These are phyloP conservation scores for Trichaptum fuscoviolaceum DNA, from an alignment of 768 basidiomycete species.

Conservation along the genomic window DNA sequence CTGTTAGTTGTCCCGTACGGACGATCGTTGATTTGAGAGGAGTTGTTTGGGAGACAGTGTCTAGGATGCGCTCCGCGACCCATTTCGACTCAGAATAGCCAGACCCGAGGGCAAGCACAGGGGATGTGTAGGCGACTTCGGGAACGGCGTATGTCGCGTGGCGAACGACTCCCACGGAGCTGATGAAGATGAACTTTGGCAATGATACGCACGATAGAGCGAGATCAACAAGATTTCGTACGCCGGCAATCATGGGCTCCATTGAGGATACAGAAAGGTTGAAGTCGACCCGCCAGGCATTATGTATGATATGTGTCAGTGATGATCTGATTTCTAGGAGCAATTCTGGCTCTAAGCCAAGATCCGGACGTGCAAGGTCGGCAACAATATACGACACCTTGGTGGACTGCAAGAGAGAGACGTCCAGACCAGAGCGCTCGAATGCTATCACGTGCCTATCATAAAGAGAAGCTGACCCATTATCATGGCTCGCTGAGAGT, in stretches of 20 bases:
- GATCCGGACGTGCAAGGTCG: constrained; percentile 11
- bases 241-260: constrained; percentile 34
- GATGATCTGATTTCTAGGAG: constrained; percentile 23
- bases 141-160: constrained; percentile 21
- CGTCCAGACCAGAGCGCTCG: constrained; percentile 16
- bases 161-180: constrained; percentile 25
- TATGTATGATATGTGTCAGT: constrained; percentile 35
- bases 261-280: constrained; percentile 37
- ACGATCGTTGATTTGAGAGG: constrained; percentile 22
- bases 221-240: constrained; percentile 35
- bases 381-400: constrained; percentile 21
- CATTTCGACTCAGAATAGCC: constrained; percentile 49
- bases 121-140: constrained; percentile 25
- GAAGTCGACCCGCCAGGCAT: constrained; percentile 42
- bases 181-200: constrained; percentile 30
- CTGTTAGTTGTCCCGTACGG: constrained; percentile 34
- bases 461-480: constrained; percentile 5
- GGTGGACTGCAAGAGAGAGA: constrained; percentile 10
- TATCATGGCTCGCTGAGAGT: constrained; percentile 1
- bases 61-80: constrained; percentile 30
- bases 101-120: constrained; percentile 28
- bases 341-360: constrained; percentile 10
- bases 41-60: constrained; percentile 14
- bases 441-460: constrained; percentile 15
- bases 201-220: constrained; percentile 26